These are phyloP conservation scores for Diaporthe nobilis DNA, from an alignment of 2,329 filamentous ascomycete genomes.

Conservation along the genomic window DNA sequence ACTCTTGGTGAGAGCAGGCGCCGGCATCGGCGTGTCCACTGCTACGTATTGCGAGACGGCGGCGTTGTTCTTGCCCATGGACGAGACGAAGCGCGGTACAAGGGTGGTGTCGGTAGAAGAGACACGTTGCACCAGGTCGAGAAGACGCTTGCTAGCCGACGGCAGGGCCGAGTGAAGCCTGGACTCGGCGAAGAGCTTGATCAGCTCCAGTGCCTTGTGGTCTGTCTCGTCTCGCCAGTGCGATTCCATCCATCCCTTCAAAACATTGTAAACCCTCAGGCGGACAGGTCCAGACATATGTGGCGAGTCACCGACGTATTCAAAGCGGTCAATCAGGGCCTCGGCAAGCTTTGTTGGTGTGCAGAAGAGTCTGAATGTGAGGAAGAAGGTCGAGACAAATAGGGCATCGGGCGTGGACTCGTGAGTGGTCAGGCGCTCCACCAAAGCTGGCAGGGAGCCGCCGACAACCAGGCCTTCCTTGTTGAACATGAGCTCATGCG, in stretches of 20 bases:
- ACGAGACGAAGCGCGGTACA: conserved; percentile 86
- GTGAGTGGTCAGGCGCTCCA: conserved; percentile 95
- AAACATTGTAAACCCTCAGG: conserved; percentile 92
- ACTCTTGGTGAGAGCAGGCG: conserved; percentile 79
- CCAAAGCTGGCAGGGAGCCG: conserved; percentile 88
- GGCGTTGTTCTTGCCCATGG: conserved; percentile 89
- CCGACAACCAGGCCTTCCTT: conserved; percentile 96
- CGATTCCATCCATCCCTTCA: conserved; percentile 97
- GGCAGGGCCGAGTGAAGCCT: conserved; percentile 79
- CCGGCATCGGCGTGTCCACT: conserved; percentile 79
- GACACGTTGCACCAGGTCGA: conserved; percentile 85
- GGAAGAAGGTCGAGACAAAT: conserved; percentile 95
- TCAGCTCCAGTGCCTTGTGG: conserved; percentile 79
- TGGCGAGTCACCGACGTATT: conserved; percentile 86
- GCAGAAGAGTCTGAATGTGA: conserved; percentile 95
- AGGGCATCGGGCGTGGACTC: conserved; percentile 92
- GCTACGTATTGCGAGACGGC: conserved; percentile 79
- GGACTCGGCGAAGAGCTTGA: conserved; percentile 83
- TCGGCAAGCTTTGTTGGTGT: conserved; percentile 84
- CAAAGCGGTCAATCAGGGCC: conserved; percentile 89
- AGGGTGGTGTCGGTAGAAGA: conserved; percentile 76
- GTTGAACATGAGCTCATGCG: conserved; percentile 92
- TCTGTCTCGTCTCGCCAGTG: conserved; percentile 93
- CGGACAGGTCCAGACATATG: conserved; percentile 85
- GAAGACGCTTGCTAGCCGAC: conserved; percentile 82